phyloP scores from a whole-genome alignment of 305 asterid genomes.

The Fraxinus platypoda region DNA sequence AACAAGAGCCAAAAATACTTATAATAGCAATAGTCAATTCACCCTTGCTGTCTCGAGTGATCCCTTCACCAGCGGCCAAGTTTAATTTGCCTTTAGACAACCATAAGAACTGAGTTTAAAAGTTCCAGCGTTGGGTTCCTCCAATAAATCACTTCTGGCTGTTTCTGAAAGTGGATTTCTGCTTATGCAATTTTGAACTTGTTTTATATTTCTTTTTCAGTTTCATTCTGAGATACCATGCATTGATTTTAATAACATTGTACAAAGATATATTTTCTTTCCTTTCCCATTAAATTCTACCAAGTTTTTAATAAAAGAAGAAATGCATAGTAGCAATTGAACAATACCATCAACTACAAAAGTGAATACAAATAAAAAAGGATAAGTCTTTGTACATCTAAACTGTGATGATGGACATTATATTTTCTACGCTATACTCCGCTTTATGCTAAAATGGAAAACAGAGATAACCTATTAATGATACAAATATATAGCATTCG shows the following conservation, averaged over 20 bases:
- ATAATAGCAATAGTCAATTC: neutral
- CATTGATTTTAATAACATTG: neutral
- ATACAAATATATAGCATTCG: neutral
- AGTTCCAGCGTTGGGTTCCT: neutral
- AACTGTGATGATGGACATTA: neutral
- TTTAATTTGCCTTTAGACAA: neutral
- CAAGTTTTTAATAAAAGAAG: neutral
- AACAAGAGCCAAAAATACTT: neutral
- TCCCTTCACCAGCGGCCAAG: neutral
- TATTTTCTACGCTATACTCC: neutral
- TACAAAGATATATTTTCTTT: neutral
- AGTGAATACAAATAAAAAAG: neutral
- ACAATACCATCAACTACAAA: neutral
- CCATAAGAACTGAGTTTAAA: neutral
- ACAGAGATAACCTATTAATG: neutral
- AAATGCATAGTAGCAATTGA: neutral
- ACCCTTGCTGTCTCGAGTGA: neutral
- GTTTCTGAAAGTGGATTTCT: neutral
- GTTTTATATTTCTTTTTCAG: neutral
- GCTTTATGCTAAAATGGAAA: neutral
- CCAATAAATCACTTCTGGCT: neutral
- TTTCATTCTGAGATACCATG: neutral
- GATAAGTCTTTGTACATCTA: neutral
- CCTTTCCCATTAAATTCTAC: neutral
- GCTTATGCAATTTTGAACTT: neutral